Conservation (phyloP, 305 asterid genomes). For the Rubia balearica region DNA sequence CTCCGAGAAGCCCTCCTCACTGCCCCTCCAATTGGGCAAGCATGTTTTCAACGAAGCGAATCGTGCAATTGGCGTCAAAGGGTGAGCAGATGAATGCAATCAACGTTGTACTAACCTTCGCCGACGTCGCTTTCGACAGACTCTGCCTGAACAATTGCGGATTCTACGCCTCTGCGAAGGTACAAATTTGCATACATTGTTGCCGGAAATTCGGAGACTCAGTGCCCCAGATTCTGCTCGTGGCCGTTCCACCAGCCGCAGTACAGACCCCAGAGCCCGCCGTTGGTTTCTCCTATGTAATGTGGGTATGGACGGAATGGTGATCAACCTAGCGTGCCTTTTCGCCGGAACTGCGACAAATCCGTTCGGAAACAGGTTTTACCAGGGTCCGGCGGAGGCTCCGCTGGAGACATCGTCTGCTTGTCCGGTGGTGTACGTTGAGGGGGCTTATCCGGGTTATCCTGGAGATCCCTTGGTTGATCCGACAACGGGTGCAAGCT, state of each 20-base stretch:
- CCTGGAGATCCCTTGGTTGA: constrained; percentile 61
- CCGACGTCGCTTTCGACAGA: constrained; percentile 47
- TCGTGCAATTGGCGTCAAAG: constrained; percentile 41
- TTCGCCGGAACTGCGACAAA: constrained; percentile 60
- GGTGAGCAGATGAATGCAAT: constrained; percentile 47
- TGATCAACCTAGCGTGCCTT: constrained; percentile 40
- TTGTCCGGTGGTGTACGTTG: constrained; percentile 60
- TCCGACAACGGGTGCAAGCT: constrained; percentile 53
- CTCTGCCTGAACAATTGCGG: constrained; percentile 59
- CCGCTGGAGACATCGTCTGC: constrained; percentile 65
- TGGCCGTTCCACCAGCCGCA: constrained; percentile 82
- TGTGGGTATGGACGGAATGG: constrained; percentile 56
- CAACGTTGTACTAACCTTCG: constrained; percentile 49
- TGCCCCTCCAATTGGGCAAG: constrained; percentile 33
- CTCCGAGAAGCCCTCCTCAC: constrained; percentile 30
- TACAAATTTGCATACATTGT: constrained; percentile 55
- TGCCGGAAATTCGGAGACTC: constrained; percentile 59
- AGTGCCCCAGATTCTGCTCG: constrained; percentile 61
- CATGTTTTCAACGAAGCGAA: constrained; percentile 44
- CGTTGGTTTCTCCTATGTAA: constrained; percentile 59
- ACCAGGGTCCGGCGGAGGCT: constrained; percentile 52
- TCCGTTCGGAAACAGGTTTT: constrained; percentile 67
- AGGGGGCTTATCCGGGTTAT: constrained; percentile 71
- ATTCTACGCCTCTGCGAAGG: constrained; percentile 43
- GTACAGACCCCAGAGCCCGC: constrained; percentile 68